Evolutionary conservation across 2,329 filamentous ascomycete species (phyloP), one percentile per base, ranked within the genome.

Genomic region (Botrytis hyacinthi): DNA sequence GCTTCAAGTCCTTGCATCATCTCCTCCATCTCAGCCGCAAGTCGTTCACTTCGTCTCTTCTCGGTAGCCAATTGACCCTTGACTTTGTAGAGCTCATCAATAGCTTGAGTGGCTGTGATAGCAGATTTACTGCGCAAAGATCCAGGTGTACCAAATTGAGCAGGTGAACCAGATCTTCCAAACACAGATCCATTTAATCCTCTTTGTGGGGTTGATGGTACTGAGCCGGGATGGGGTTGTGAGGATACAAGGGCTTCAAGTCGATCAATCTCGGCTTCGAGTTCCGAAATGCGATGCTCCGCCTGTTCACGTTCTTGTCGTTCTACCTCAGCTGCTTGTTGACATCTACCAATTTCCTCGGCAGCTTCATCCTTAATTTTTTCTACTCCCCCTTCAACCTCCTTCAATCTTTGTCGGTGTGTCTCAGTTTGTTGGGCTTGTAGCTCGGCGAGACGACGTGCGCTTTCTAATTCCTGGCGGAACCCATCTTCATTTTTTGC

Each of bases 401-500:
- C 91, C 74, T 90, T 88, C 22, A 94, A 84, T 67, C 92, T 89
- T 73, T 89, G 88, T 80, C 90, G 89, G 78, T 93, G 89, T 22
- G 92, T 93, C 73, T 91, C 87, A 46, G 92, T 90, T 71, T 92
- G 90, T 79, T 95, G 91, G 74, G 93, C 88, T 77, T 93, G 93
- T 80, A 97, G 87, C 75, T 97, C 92, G 3, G 94, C 93, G 32
- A 99, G 87, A 62, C 96, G 90, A 74, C 89, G 90, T 40, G 92
- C 90, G 75, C 92, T 92, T 76, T 97, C 94, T 12, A 97, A 86
- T 81, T 98, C 95, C 73, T 95, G 91, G 78, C 92, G 90, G 85
- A 96, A 97, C 75, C 92, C 91, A 81, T 98, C 92, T 75, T 97
- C 91, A n/a, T 91, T 90, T 71, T 93, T 89, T 2, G 93, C 91